phyloP scores from a whole-genome alignment of 129 eudicot genomes.

The Flaveria bidentis region DNA sequence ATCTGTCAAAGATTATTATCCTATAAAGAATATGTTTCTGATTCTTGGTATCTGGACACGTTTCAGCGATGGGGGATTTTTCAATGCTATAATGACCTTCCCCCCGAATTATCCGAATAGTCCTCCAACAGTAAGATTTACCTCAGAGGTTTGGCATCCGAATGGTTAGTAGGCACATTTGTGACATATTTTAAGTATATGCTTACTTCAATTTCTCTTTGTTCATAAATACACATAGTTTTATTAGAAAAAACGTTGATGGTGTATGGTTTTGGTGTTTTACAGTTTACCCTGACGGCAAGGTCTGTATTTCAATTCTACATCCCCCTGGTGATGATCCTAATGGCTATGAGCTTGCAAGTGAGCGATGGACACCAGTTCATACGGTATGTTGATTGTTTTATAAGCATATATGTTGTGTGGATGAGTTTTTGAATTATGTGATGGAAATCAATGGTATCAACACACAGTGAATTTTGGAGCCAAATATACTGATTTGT shows the following conservation, averaged over 20 bases:
- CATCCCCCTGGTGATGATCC: slow-evolving; percentile 99
- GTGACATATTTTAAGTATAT: background rate
- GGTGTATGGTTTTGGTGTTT: slow-evolving; percentile 5
- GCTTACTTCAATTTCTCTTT: background rate
- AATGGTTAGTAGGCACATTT: slow-evolving; percentile 61
- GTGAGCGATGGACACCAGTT: slow-evolving; percentile 98
- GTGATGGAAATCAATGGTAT: too few species aligned
- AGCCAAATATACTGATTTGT: too few species aligned
- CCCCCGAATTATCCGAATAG: slow-evolving; percentile 89
- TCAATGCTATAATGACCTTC: slow-evolving; percentile 92
- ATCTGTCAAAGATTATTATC: background rate
- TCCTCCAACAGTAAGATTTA: slow-evolving; percentile 90
- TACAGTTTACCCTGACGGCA: slow-evolving; percentile 90
- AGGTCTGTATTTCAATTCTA: slow-evolving; percentile 97
- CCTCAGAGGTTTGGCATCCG: slow-evolving; percentile 98
- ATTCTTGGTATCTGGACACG: background rate
- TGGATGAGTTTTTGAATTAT: background rate
- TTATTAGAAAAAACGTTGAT: background rate
- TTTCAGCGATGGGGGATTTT: slow-evolving; percentile 97
- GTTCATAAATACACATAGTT: background rate
- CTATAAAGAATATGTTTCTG: slow-evolving; percentile 10
- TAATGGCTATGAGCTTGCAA: slow-evolving; percentile 96
- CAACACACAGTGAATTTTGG: too few species aligned
- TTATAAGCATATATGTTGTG: background rate
- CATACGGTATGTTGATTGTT: slow-evolving; percentile 71